These are phyloP conservation scores for Tricholomella constricta DNA, from an alignment of 768 basidiomycete genomes.

Conservation along the genomic window DNA sequence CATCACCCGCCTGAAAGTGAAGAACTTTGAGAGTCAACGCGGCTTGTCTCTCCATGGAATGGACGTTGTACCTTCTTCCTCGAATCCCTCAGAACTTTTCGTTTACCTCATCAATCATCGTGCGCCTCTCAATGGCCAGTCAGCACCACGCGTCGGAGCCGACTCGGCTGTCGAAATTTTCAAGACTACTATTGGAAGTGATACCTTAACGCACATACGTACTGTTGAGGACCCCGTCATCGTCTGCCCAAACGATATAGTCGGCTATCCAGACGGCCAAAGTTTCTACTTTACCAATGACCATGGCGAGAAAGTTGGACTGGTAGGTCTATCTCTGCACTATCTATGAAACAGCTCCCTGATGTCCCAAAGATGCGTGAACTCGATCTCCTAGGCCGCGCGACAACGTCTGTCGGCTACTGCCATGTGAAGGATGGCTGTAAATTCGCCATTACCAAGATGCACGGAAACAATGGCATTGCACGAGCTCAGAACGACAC, in stretches of 20 bases:
- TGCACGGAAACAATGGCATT: conserved; percentile 66
- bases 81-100: conserved; percentile 51
- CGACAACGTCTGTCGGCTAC: conserved; percentile 57
- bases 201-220: conserved; percentile 49
- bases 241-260: conserved; percentile 69
- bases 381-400: conserved; percentile 24
- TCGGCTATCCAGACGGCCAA: conserved; percentile 63
- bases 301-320: conserved; percentile 51
- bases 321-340: conserved; percentile 39
- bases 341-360: neutral
- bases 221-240: conserved; percentile 61
- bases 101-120: conserved; percentile 78
- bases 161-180: conserved; percentile 76
- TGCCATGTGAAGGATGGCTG: conserved; percentile 65
- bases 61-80: conserved; percentile 60
- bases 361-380: conserved; percentile 21
- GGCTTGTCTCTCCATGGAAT: conserved; percentile 66
- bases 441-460: conserved; percentile 53
- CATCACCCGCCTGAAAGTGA: conserved; percentile 47
- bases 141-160: conserved; percentile 53
- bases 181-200: conserved; percentile 47
- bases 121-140: conserved; percentile 40
- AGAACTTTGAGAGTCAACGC: conserved; percentile 38
- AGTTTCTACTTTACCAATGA: conserved; percentile 76
- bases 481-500: conserved; percentile 58